These are phyloP conservation scores for Ajuga reptans DNA, from an alignment of 305 asterid genomes.

Conservation along the genomic window DNA sequence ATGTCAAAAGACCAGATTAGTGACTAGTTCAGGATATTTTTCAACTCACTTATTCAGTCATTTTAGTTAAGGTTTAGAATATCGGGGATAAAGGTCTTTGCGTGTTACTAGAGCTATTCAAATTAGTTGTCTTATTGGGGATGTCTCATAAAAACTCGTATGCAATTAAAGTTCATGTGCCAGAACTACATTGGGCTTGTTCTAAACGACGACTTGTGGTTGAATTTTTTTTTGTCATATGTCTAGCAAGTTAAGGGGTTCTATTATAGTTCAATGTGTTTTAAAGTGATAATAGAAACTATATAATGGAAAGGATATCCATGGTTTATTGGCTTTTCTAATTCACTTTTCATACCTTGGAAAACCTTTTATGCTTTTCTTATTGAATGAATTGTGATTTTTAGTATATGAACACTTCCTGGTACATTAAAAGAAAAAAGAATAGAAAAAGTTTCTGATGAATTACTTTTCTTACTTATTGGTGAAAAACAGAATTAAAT, in stretches of 20 bases:
- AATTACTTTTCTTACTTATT: conserved; percentile 16
- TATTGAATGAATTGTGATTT: neutral
- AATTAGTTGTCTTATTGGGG: neutral
- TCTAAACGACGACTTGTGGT: neutral
- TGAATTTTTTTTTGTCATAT: neutral
- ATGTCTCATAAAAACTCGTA: neutral
- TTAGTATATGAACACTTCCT: neutral
- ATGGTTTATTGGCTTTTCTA: neutral
- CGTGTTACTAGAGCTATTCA: neutral
- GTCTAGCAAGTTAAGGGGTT: neutral
- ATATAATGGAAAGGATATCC: neutral
- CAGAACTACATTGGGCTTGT: neutral
- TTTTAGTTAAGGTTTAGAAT: neutral
- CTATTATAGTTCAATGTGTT: neutral
- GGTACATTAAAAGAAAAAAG: neutral
- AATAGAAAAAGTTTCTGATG: neutral
- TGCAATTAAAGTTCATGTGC: neutral
- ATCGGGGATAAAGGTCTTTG: neutral
- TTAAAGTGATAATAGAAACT: neutral
- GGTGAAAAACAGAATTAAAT: conserved; percentile 31
- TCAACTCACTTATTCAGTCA: neutral
- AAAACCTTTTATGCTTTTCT: neutral
- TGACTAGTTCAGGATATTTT: neutral
- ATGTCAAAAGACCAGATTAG: neutral
- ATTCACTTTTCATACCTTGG: neutral